These are phyloP conservation scores for Lecanoromycetidae sp. DNA, from an alignment of 2,329 filamentous ascomycete species.

Conservation along the genomic window DNA sequence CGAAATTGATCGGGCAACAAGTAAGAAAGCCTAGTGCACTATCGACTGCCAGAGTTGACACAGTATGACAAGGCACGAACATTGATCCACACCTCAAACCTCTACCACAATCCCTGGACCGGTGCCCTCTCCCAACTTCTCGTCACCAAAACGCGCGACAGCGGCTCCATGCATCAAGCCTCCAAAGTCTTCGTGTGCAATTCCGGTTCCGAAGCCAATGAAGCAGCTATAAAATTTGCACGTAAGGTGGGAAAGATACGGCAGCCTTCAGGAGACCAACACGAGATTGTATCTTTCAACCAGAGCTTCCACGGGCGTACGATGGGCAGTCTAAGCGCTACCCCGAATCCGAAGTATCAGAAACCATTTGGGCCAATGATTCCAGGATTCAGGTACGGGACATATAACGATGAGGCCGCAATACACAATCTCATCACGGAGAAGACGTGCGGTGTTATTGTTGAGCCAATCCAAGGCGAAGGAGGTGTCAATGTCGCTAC, in stretches of 20 bases:
- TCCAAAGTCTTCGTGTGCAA: conserved; percentile 85
- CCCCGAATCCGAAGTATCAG: conserved; percentile 96
- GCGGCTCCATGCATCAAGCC: conserved; percentile 71
- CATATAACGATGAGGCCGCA: conserved; percentile 65
- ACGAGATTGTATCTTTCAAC: conserved; percentile 80
- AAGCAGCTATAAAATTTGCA: conserved; percentile 94
- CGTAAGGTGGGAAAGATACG: conserved; percentile 73
- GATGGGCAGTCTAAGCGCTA: conserved; percentile 90
- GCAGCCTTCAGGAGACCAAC: conserved; percentile 60
- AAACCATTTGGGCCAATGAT: conserved; percentile 90
- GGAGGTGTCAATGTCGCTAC: conserved; percentile 79
- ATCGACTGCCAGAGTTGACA: neutral
- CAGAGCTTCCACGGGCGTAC: conserved; percentile 93
- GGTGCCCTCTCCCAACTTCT: conserved; percentile 77
- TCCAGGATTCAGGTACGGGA: conserved; percentile 79
- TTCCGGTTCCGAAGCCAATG: conserved; percentile 92
- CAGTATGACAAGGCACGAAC: conserved; percentile 45
- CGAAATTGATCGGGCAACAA: conserved; percentile 65
- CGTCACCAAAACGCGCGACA: conserved; percentile 65
- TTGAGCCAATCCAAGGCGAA: conserved; percentile 96
- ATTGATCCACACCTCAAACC: conserved; percentile 83
- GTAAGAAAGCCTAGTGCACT: conserved; percentile 30
- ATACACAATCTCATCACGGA: conserved; percentile 66
- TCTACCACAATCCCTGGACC: conserved; percentile 96
- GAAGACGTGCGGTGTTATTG: conserved; percentile 81